Base-by-base conservation (phyloP, 2,329 filamentous ascomycete genomes). In the Colletotrichum sp. region DNA sequence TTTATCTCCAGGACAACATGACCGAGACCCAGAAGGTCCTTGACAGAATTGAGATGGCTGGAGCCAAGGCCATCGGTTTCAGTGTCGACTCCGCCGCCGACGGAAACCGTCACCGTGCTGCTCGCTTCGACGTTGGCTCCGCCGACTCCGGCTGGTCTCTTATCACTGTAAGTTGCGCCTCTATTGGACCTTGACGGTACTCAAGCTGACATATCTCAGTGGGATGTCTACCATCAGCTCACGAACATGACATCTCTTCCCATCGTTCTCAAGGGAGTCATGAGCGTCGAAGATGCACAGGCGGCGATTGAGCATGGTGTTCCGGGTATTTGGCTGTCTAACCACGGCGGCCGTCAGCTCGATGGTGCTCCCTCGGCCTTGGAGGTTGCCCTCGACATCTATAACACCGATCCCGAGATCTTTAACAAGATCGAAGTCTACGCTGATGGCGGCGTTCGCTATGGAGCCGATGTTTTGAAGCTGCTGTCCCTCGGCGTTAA, bases 291-390 rank as follows among this genome's bases (percentile, higher is more conserved):
- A 9, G 84, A 86, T 32, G 85, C 84, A 28, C 76, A 80, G 65
- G 78, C 82, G 4, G 85, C 85, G 61, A 79, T 84, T 58, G 76
- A 83, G 78, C 77, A 83, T 76, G 80, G 80, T 10, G 81, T 80
- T 10, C 79, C 79, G 4, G 84, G 83, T 69, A 86, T 86, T 60
- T 79, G 85, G 62, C 80, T 87, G 55, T 86, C 84, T 67, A 87
- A 87, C 81, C 86, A 87, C 80, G 86, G 86, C 66, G 85, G 84
- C 16, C 83, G 86, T 28, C 85, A 87, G 80, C 82, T 87, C 28
- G 86, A 87, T 76, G 83, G 83, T n/a, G 80, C 80, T 28, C 84
- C 84, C 6, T 83, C 85, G 0, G 76, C 83, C 25, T 80, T 87
- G 4, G 85, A 86, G 78, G 80, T 84, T 8, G 83, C 84, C n/a